phyloP scores from a whole-genome alignment of 768 basidiomycete genomes.

The Lyophyllum decastes region DNA sequence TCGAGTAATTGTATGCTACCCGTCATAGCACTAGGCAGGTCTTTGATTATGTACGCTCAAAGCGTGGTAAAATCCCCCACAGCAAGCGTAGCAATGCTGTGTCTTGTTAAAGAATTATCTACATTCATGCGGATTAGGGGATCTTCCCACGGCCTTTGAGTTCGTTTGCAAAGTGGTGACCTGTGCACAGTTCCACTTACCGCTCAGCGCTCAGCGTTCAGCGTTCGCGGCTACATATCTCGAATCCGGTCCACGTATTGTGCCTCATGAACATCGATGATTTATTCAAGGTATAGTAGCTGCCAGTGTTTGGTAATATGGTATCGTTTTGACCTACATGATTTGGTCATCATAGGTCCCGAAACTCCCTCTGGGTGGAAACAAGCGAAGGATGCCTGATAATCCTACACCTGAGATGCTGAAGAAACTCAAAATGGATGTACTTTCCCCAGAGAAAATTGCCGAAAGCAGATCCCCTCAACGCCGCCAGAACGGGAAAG shows the following conservation, averaged over 20 bases:
- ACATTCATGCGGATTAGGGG: too few relatives aligned
- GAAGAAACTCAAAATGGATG: slow-evolving; percentile 73
- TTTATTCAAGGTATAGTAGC: slow-evolving; percentile 45
- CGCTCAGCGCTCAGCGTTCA: neutral
- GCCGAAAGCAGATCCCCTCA: slow-evolving; percentile 5
- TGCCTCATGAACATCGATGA: slow-evolving; percentile 50
- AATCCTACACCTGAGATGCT: slow-evolving; percentile 80
- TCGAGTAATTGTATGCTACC: too few relatives aligned
- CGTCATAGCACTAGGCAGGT: too few relatives aligned
- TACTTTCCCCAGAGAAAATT: slow-evolving; percentile 15
- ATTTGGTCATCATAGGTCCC: slow-evolving; percentile 47
- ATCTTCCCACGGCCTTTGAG: too few relatives aligned
- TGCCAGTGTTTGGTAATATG: neutral
- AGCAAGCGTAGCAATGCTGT: too few relatives aligned
- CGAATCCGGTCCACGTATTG: neutral
- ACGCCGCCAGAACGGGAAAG: slow-evolving; percentile 14
- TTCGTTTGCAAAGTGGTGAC: too few relatives aligned
- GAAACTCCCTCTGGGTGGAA: slow-evolving; percentile 62
- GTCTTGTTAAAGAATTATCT: too few relatives aligned
- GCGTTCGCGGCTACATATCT: neutral
- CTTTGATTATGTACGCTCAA: too few relatives aligned
- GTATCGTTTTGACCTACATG: slow-evolving; percentile 1
- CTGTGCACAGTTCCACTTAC: neutral
- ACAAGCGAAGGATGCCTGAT: slow-evolving; percentile 76
- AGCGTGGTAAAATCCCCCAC: too few relatives aligned